phyloP scores from a whole-genome alignment of 306 rosid genomes.

The Castanospermum australe region DNA sequence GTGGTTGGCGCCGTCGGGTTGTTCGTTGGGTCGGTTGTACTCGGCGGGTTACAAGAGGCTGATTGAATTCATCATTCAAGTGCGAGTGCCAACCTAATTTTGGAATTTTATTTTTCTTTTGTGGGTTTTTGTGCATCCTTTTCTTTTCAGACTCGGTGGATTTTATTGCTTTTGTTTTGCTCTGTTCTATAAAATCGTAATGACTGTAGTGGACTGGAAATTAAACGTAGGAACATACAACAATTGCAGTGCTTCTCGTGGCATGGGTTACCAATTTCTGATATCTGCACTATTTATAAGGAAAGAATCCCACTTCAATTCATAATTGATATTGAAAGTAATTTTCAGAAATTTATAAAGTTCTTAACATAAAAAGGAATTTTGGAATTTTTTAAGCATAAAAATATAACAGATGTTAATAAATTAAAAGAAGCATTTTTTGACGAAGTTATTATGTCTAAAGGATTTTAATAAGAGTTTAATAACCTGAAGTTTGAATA shows the following conservation, averaged over 20 bases:
- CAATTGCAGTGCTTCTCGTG: not conserved
- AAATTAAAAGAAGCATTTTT: too few species aligned
- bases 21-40: slow-evolving; percentile 71
- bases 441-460: too few species aligned
- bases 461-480: too few species aligned
- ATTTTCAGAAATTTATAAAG: too few species aligned
- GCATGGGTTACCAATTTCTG: too few species aligned
- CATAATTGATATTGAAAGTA: too few species aligned
- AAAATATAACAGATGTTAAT: too few species aligned
- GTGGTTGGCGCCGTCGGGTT: slow-evolving; percentile 68
- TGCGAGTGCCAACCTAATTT: not conserved
- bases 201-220: not conserved
- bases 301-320: too few species aligned
- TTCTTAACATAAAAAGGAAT: too few species aligned
- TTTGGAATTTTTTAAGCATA: too few species aligned
- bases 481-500: too few species aligned
- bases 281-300: too few species aligned
- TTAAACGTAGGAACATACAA: not conserved
- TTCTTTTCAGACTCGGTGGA: not conserved
- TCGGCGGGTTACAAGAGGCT: slow-evolving; percentile 87
- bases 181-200: not conserved
- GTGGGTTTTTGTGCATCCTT: not conserved
- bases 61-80: slow-evolving; percentile 67
- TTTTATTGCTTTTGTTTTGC: not conserved
- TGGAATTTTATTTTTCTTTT: not conserved